Base-by-base conservation (phyloP, 768 basidiomycete species). In the Lentinula edodes region DNA sequence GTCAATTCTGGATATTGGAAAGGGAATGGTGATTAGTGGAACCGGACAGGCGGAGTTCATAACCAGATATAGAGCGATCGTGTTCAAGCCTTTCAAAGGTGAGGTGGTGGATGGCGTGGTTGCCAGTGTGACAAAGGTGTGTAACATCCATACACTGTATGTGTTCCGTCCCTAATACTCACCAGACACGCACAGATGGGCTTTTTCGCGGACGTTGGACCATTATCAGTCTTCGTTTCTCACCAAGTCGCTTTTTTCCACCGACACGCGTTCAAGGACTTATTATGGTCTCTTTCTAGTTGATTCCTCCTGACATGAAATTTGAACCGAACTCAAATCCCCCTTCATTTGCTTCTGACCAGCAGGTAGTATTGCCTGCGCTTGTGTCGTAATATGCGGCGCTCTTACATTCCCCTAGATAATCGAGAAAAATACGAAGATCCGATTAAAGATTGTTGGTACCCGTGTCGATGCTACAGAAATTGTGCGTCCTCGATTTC, bases 41-140 rank as follows among this genome's bases (percentile, higher is more conserved):
- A 94, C 89, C 38, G 96, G 95, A 1, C 93, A 96, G 75, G 97
- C 97, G 5, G 93, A 98, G 76, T 99, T 99, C 73, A 83, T 93
- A 65, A 93, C 94, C 20, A 81, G 90, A 59, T 99, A 98, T 75
- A 87, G 90, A 32, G 97, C 97, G 6, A 94, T 99, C 65, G 96
- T 99, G 18, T 98, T 97, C 84, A 95, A 98, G 74, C 97, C 97
- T n/a, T 98, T 98, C 83, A 97, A 98, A 74, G 95, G 95, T 9
- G 96, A 99, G 72, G 96, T 98, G 4, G 91, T 99, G 16, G 97
- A 99, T 72, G 96, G 94, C 0, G 88, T 95, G 3, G 96, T 99
- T 16, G 90, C 89, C 68, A 95, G 92, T 63, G 97, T 99, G 39
- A 95, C 88, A 73, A 97, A 97, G 83, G 96, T 94, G 66, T 68